phyloP scores from a whole-genome alignment of 371 early-diverging fungal genomes.

The Apophysomyces elegans region DNA sequence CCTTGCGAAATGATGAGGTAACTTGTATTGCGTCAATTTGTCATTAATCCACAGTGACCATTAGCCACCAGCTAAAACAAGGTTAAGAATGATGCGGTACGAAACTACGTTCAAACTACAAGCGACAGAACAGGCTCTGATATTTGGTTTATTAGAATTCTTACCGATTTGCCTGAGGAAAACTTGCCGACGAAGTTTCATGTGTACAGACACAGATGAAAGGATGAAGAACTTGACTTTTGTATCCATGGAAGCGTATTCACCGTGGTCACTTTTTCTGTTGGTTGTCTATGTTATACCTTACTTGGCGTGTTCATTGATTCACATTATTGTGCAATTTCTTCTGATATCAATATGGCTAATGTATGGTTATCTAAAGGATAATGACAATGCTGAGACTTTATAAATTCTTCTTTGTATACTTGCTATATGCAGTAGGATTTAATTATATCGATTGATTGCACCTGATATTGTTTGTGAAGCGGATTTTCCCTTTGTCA shows the following conservation, averaged over 20 bases:
- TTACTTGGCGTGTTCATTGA: too few species aligned
- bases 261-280: too few species aligned
- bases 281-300: too few species aligned
- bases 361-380: background rate
- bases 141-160: background rate
- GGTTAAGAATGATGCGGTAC: constrained; percentile 33
- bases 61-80: constrained; percentile 24
- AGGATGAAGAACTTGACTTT: too few species aligned
- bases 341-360: background rate
- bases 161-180: background rate
- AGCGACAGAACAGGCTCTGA: background rate
- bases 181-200: too few species aligned
- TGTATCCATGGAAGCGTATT: too few species aligned
- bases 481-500: too few species aligned
- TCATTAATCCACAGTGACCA: background rate
- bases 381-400: background rate
- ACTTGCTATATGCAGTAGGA: too few species aligned
- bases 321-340: background rate
- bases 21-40: background rate
- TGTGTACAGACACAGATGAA: too few species aligned
- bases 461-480: too few species aligned
- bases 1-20: constrained; percentile 24
- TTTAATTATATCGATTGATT: too few species aligned
- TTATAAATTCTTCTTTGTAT: too few species aligned
- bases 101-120: background rate